Base-by-base conservation (phyloP, 768 basidiomycete species). In the Pleurotus pulmonarius region DNA sequence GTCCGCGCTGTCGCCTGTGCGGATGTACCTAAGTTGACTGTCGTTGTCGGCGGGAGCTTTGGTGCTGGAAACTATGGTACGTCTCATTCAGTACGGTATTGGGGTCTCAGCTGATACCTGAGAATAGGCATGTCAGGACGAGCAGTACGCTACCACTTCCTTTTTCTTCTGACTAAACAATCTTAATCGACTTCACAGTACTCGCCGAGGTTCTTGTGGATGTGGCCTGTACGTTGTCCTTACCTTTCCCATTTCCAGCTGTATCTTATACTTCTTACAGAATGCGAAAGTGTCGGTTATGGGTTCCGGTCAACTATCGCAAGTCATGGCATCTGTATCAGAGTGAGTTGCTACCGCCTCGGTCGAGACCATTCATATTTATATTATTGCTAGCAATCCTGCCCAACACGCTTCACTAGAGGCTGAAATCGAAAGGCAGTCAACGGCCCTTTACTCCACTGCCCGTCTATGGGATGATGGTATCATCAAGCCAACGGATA, bases 381-480 rank as follows among this genome's bases (percentile, higher is more conserved):
- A 53, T 56, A 47, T 49, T 39, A 49, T 16, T 22, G 4, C 5
- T 60, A 93, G 91, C 69, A 92, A 94, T 62, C 90, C 92, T 3
- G 70, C 81, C 1, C 91, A 91, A 62, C 92, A 94, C 66, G 70
- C 79, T 3, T 79, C 83, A 6, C 72, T 95, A 49, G 87, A 88
- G 70, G 75, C 79, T 13, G 88, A 92, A 64, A 97, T 98, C 49
- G 95, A 98, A 70, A 73, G 80, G 22, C 93, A 98, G 68, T 94
- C 93, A 12, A 88, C 86, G 1, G 90, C 94, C 3, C 66, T 89
- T 15, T 98, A 94, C 65, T 92, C 92, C 2, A 90, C 90, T 0
- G 94, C 94, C 9, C 84, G 92, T n/a, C 72, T 98, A 55, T 97
- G 92, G 94, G 94, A 94, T 64, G 92, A 94, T 62, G 92, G 92